These are phyloP conservation scores for Vicia faba DNA, from an alignment of 306 rosid genomes.

Conservation along the genomic window DNA sequence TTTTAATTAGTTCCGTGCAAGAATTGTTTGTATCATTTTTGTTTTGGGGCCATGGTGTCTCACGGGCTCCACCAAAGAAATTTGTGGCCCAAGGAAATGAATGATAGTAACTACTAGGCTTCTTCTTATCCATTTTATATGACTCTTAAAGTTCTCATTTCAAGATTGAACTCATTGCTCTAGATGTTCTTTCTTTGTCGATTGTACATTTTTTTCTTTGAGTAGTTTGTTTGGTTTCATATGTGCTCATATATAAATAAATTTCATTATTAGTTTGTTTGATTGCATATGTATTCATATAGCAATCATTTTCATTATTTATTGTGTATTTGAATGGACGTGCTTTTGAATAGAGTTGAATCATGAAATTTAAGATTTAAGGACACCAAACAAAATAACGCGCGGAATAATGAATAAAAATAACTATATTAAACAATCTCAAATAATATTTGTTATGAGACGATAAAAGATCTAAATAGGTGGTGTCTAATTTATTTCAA, in stretches of 20 bases:
- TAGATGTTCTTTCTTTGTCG: constrained; percentile 28
- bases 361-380: too few species aligned
- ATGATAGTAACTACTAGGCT: constrained; percentile 14
- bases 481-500: too few species aligned
- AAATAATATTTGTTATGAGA: too few species aligned
- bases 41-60: constrained; percentile 20
- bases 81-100: constrained; percentile 32
- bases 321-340: neutral
- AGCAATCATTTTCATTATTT: neutral
- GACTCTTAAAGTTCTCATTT: neutral
- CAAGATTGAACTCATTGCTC: neutral
- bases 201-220: constrained; percentile 8
- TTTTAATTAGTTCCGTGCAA: constrained; percentile 13
- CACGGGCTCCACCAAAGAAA: constrained; percentile 31
- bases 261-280: neutral
- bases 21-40: neutral
- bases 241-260: neutral
- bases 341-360: too few species aligned
- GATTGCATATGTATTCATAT: neutral
- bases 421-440: too few species aligned
- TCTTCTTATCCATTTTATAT: constrained; percentile 36
- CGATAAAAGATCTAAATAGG: too few species aligned
- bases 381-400: too few species aligned
- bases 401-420: too few species aligned
- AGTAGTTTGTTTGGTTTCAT: constrained; percentile 9